Conservation (phyloP, 495 filamentous ascomycete genomes). For the Parathielavia hyrcaniae region DNA sequence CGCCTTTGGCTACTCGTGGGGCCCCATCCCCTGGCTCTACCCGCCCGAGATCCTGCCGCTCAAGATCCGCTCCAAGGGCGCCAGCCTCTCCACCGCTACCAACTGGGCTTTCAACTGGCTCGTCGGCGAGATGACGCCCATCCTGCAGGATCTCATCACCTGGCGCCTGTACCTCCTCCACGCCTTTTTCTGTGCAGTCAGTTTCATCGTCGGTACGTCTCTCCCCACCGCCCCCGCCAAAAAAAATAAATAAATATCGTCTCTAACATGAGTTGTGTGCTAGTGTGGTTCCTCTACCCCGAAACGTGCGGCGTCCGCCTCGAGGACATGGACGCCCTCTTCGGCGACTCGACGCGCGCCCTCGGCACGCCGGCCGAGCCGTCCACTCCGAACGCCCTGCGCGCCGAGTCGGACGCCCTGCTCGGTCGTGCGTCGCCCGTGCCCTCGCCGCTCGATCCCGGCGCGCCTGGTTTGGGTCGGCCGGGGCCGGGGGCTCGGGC, state of each 20-base stretch:
- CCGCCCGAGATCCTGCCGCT: slow-evolving; percentile 95
- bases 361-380: slow-evolving; percentile 54
- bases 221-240: too few species aligned
- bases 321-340: slow-evolving; percentile 91
- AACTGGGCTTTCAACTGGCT: slow-evolving; percentile 99
- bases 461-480: slow-evolving; percentile 21
- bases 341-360: slow-evolving; percentile 79
- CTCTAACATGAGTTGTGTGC: slow-evolving; percentile 23
- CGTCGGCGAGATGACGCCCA: slow-evolving; percentile 87
- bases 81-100: slow-evolving; percentile 88
- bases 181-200: slow-evolving; percentile 93
- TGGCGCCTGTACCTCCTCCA: slow-evolving; percentile 94
- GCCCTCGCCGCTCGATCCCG: slow-evolving; percentile 61
- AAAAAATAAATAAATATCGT: too few species aligned
- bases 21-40: slow-evolving; percentile 96
- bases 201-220: slow-evolving; percentile 88
- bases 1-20: slow-evolving; percentile 98
- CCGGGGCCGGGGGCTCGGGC: too few species aligned
- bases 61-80: slow-evolving; percentile 95
- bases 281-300: slow-evolving; percentile 94
- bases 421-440: slow-evolving; percentile 68
- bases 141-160: slow-evolving; percentile 81
- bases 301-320: slow-evolving; percentile 91
- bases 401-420: slow-evolving; percentile 65
- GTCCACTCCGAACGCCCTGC: slow-evolving; percentile 39